Percentiles rank a stretch among this genome's conserved stretches.
Conservation (phyloP, 257 asterid genomes). For the Cinchona pubescens region DNA sequence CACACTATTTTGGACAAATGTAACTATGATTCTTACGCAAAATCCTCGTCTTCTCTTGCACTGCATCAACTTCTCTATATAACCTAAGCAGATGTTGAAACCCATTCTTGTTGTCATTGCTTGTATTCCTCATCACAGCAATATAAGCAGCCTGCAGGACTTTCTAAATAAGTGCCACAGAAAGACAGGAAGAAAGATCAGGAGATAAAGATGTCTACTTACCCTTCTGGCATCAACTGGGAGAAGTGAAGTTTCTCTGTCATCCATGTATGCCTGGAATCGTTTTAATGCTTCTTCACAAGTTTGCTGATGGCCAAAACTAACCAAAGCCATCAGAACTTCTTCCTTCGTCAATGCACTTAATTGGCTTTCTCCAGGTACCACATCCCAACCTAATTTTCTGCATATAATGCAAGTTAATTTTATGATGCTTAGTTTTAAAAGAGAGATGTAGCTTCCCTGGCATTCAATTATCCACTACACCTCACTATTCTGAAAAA, state of each 20-base stretch:
- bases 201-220: neutral
- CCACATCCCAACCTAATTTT: conserved; percentile 38
- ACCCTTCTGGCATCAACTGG: conserved; percentile 43
- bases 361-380: conserved; percentile 38
- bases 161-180: neutral
- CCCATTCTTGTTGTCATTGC: conserved; percentile 23
- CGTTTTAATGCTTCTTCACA: conserved; percentile 37
- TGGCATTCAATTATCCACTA: neutral
- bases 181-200: neutral
- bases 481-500: neutral
- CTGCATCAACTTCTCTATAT: conserved; percentile 32
- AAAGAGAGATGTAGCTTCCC: neutral
- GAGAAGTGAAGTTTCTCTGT: conserved; percentile 28
- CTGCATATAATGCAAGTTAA: conserved; percentile 24
- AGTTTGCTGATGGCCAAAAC: conserved; percentile 35
- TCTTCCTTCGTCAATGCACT: conserved; percentile 36
- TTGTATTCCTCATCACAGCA: conserved; percentile 32
- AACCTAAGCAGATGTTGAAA: conserved; percentile 24
- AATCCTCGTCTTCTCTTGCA: conserved; percentile 34
- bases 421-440: neutral
- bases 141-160: conserved; percentile 35
- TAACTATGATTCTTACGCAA: conserved; percentile 29
- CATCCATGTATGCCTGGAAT: conserved; percentile 32
- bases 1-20: neutral
- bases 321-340: conserved; percentile 32